phyloP scores from a whole-genome alignment of 768 basidiomycete genomes.

The Boletus fagicola region DNA sequence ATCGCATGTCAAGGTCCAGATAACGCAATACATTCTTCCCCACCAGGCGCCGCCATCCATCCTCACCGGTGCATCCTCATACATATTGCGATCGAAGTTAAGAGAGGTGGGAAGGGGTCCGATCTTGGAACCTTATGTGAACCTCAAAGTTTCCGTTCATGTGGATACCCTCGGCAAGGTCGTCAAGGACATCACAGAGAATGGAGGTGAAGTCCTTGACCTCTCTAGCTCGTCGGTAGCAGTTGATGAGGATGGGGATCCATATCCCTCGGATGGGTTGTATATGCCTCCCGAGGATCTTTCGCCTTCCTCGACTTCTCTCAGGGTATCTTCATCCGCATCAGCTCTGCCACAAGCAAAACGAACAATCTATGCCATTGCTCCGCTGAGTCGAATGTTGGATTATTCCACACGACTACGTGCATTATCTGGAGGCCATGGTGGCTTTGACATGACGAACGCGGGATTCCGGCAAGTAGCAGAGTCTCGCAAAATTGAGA shows the following conservation, averaged over 20 bases:
- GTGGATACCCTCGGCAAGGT: slow-evolving; percentile 73
- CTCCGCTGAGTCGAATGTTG: slow-evolving; percentile 78
- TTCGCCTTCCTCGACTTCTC: slow-evolving; percentile 61
- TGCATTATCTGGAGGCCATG: slow-evolving; percentile 80
- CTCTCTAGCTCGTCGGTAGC: slow-evolving; percentile 43
- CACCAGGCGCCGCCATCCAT: slow-evolving; percentile 45
- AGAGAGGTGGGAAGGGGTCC: slow-evolving; percentile 65
- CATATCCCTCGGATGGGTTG: slow-evolving; percentile 59
- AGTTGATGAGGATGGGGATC: slow-evolving; percentile 37
- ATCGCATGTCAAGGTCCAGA: slow-evolving; percentile 58
- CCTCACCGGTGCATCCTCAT: slow-evolving; percentile 63
- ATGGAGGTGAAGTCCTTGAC: slow-evolving; percentile 75
- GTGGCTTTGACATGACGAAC: slow-evolving; percentile 72
- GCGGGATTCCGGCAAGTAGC: slow-evolving; percentile 76
- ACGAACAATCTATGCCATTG: slow-evolving; percentile 67
- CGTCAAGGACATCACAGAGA: slow-evolving; percentile 81
- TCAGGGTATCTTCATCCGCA: slow-evolving; percentile 26
- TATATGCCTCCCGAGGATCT: slow-evolving; percentile 76
- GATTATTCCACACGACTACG: slow-evolving; percentile 78
- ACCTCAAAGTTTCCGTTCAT: slow-evolving; percentile 63
- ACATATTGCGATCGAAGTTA: slow-evolving; percentile 61
- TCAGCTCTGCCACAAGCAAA: slow-evolving; percentile 43
- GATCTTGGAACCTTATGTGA: slow-evolving; percentile 76
- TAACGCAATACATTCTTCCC: slow-evolving; percentile 46
- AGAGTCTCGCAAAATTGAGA: slow-evolving; percentile 61